A percentile compares a stretch with the other conserved stretches of the same genome.
phyloP scores from a whole-genome alignment of 805 yeast genomes.

The Metschnikowia corniflorae region DNA sequence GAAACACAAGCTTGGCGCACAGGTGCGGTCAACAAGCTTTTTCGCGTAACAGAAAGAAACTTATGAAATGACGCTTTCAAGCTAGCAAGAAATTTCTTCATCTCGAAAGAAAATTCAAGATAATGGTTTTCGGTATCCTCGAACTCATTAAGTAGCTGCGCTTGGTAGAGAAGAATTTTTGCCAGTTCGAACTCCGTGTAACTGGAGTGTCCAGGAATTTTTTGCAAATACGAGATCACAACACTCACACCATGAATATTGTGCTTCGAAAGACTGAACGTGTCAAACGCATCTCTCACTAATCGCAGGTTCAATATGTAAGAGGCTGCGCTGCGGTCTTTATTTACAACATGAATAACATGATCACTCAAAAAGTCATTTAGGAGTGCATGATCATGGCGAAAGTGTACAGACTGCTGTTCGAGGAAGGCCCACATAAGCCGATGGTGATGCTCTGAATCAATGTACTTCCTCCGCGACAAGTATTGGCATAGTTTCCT shows the following conservation, averaged over 20 bases:
- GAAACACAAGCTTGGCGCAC: not conserved
- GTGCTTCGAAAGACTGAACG: slow-evolving; percentile 26
- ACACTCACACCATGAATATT: slow-evolving; percentile 30
- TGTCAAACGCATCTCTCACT: slow-evolving; percentile 24
- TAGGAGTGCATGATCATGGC: slow-evolving; percentile 18
- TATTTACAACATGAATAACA: slow-evolving; percentile 20
- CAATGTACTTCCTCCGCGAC: slow-evolving; percentile 22
- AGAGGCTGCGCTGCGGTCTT: slow-evolving; percentile 7
- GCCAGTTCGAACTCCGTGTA: slow-evolving; percentile 8
- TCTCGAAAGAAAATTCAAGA: slow-evolving; percentile 25
- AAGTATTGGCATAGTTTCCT: slow-evolving; percentile 31
- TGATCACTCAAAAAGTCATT: slow-evolving; percentile 33
- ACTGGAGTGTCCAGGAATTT: not conserved
- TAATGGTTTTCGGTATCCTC: slow-evolving; percentile 40
- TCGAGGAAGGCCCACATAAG: slow-evolving; percentile 35
- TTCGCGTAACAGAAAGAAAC: not conserved
- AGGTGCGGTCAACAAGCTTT: not conserved
- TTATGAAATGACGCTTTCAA: slow-evolving; percentile 2
- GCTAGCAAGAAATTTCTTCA: slow-evolving; percentile 19
- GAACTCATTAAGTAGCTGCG: slow-evolving; percentile 31
- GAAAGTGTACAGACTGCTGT: slow-evolving; percentile 28
- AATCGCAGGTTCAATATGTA: slow-evolving; percentile 26
- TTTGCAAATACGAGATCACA: slow-evolving; percentile 2
- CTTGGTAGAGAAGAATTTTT: slow-evolving; percentile 27
- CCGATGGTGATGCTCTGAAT: slow-evolving; percentile 26